Percentiles rank a stretch among this genome's conserved stretches.
Evolutionary conservation across 306 rosid genomes (phyloP).

Genomic region (Casuarina cunninghamiana): DNA sequence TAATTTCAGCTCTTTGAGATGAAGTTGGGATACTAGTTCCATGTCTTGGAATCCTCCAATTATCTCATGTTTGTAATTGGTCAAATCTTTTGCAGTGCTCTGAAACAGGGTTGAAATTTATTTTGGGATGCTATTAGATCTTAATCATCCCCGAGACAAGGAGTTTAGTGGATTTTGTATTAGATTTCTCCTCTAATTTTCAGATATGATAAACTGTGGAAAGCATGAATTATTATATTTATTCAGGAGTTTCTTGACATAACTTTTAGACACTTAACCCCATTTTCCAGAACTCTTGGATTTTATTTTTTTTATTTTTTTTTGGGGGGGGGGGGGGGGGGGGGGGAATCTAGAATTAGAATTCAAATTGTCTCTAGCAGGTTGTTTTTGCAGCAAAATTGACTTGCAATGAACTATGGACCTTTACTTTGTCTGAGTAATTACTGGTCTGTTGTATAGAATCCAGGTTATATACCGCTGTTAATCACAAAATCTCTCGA

Average conservation of each 20-base stretch:
- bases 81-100: not conserved
- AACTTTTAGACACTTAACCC: not conserved
- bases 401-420: not conserved
- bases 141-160: not conserved
- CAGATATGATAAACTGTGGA: not conserved
- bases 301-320: too few relatives aligned
- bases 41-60: not conserved
- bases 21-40: not conserved
- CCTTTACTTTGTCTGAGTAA: not conserved
- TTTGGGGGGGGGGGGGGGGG: too few relatives aligned
- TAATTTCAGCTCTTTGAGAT: not conserved
- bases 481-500: constrained; percentile 24
- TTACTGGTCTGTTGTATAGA: constrained; percentile 6
- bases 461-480: not conserved
- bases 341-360: too few relatives aligned
- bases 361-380: not conserved
- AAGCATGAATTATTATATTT: not conserved
- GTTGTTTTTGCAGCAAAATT: not conserved
- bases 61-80: not conserved
- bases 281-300: not conserved
- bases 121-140: not conserved
- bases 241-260: not conserved
- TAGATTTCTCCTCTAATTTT: not conserved
- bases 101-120: not conserved
- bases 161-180: not conserved